Evolutionary conservation across 1,284 basidiomycete species (phyloP).

Genomic region (Erythrobasidium hasegawianum): DNA sequence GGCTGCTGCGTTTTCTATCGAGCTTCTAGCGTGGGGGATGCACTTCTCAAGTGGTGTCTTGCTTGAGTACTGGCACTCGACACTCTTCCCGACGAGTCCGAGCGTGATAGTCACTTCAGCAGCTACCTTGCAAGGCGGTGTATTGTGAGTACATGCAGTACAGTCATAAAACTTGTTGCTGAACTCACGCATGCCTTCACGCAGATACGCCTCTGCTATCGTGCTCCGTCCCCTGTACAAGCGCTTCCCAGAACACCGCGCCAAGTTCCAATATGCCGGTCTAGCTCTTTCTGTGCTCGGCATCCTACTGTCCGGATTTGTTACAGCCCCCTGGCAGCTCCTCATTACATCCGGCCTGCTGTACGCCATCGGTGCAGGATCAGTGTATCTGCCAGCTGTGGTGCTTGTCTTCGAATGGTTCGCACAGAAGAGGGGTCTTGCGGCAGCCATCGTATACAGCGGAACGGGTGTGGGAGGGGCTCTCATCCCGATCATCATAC

Average conservation of each 20-base stretch:
- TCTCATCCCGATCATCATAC: conserved; percentile 49
- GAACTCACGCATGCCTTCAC: too few relatives aligned
- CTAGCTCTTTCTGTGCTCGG: conserved; percentile 41
- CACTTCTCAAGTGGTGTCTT: conserved; percentile 49
- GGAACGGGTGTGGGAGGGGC: conserved; percentile 50
- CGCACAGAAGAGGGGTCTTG: conserved; percentile 47
- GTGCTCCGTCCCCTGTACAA: conserved; percentile 47
- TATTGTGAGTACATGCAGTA: neutral
- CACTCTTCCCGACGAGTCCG: conserved; percentile 46
- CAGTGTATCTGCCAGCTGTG: conserved; percentile 49
- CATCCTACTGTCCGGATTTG: conserved; percentile 47
- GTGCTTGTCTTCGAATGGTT: conserved; percentile 51
- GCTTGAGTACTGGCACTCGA: conserved; percentile 48
- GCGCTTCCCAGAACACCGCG: conserved; percentile 43
- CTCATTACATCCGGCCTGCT: conserved; percentile 48
- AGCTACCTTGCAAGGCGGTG: conserved; percentile 42
- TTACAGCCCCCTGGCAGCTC: conserved; percentile 49
- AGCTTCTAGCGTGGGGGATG: conserved; percentile 50
- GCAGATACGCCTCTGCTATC: conserved; percentile 46
- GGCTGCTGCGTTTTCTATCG: conserved; percentile 39
- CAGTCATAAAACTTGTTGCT: too few relatives aligned
- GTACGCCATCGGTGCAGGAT: conserved; percentile 47
- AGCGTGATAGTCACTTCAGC: conserved; percentile 48
- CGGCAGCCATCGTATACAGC: conserved; percentile 49
- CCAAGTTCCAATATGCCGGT: conserved; percentile 43